A percentile compares a stretch with the other conserved stretches of the same genome.
Conservation (phyloP, 768 basidiomycete genomes). For the Trametes coccinea region DNA sequence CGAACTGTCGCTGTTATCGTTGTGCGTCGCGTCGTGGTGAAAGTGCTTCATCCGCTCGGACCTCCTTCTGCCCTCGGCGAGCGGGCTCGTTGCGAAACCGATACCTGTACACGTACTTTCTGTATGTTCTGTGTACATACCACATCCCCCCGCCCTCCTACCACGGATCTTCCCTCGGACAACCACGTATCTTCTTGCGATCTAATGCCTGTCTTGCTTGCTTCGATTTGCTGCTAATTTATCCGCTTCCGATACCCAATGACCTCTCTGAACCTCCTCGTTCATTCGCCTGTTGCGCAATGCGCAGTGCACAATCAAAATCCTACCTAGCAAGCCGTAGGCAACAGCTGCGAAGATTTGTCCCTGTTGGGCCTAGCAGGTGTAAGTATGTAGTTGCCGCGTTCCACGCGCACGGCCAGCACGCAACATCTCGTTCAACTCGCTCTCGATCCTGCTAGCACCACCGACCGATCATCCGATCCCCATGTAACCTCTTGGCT, state of each 20-base stretch:
- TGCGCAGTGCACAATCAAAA: not conserved
- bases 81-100: not conserved
- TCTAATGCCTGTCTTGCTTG: not conserved
- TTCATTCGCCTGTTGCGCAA: not conserved
- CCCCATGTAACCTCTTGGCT: not conserved
- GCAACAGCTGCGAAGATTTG: no score
- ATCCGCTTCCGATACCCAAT: not conserved
- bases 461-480: not conserved
- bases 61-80: no score
- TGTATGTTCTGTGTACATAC: no score
- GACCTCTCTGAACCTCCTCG: no score
- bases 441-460: not conserved
- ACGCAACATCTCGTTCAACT: no score
- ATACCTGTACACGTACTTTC: not conserved
- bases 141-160: not conserved
- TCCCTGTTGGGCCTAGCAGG: no score
- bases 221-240: not conserved
- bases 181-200: not conserved
- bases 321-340: not conserved
- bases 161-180: not conserved
- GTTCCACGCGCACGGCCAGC: no score
- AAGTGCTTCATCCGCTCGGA: no score
- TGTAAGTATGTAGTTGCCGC: no score
- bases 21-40: no score
- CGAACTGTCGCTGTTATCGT: no score